phyloP scores from a whole-genome alignment of 2,329 filamentous ascomycete species.

The Aureobasidium subglaciale region DNA sequence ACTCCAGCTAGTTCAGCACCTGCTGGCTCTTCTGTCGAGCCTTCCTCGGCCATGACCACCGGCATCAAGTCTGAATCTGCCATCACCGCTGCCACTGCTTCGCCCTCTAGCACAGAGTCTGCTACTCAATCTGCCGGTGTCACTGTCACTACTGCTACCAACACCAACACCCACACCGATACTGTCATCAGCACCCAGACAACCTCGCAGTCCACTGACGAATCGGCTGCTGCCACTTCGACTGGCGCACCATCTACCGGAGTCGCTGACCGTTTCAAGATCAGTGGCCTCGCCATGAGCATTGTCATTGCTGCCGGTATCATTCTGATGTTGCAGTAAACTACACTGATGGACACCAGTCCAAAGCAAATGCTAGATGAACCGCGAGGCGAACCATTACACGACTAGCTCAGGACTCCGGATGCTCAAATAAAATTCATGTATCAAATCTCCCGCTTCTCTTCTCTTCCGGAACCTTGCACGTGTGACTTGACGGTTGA shows the following conservation, averaged over 20 bases:
- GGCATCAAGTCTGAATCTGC: conserved; percentile 11
- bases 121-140: neutral
- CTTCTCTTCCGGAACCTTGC: too few relatives aligned
- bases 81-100: conserved; percentile 9
- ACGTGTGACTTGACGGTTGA: too few relatives aligned
- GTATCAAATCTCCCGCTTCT: too few relatives aligned
- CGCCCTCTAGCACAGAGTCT: neutral
- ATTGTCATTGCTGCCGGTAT: too few relatives aligned
- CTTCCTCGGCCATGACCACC: neutral
- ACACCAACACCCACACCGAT: neutral
- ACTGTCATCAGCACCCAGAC: neutral
- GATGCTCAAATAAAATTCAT: too few relatives aligned
- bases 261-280: conserved; percentile 10
- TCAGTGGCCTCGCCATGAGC: neutral
- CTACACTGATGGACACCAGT: too few relatives aligned
- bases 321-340: too few relatives aligned
- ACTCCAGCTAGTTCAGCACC: conserved; percentile 13
- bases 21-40: conserved; percentile 7
- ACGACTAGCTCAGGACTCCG: too few relatives aligned
- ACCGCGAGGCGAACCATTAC: too few relatives aligned
- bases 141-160: neutral
- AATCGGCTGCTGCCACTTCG: neutral
- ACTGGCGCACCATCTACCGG: conserved; percentile 10
- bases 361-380: too few relatives aligned
- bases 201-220: neutral